These are phyloP conservation scores for Raphanus hybrid DNA, from an alignment of 441 rosid species.

Conservation along the genomic window DNA sequence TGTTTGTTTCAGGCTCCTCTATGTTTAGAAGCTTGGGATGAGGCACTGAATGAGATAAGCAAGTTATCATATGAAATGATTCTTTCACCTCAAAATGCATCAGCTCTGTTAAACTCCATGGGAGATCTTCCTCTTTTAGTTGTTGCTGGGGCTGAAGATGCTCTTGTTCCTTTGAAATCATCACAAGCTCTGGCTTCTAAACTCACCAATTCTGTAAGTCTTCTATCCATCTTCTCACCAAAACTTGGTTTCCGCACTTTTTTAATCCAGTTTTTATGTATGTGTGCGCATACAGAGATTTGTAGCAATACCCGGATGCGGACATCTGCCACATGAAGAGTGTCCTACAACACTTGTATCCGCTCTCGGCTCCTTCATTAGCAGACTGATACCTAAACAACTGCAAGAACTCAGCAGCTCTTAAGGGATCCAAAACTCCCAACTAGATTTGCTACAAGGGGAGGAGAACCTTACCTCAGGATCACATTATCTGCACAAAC, in stretches of 20 bases:
- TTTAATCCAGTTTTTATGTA: background rate
- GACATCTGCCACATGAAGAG: slow-evolving; percentile 96
- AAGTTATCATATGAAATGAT: slow-evolving; percentile 79
- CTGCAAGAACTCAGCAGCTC: slow-evolving; percentile 3
- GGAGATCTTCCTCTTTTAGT: slow-evolving; percentile 75
- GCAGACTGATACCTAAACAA: slow-evolving; percentile 53
- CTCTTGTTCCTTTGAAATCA: slow-evolving; percentile 76
- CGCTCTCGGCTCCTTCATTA: slow-evolving; percentile 74
- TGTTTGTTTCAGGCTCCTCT: slow-evolving; percentile 67
- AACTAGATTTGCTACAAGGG: background rate
- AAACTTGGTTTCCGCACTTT: background rate
- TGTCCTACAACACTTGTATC: slow-evolving; percentile 84
- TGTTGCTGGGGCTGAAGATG: slow-evolving; percentile 82
- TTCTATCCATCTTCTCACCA: background rate
- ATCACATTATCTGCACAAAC: background rate
- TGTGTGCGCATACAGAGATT: slow-evolving; percentile 61
- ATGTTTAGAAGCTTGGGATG: slow-evolving; percentile 92
- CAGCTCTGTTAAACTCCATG: slow-evolving; percentile 62
- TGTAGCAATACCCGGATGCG: slow-evolving; percentile 84
- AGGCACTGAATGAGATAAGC: slow-evolving; percentile 90
- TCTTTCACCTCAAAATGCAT: slow-evolving; percentile 59
- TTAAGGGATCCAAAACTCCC: background rate
- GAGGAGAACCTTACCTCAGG: background rate
- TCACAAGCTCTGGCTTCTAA: slow-evolving; percentile 79
- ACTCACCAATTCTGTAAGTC: slow-evolving; percentile 88